Evolutionary conservation across 352 stramenopile species (phyloP).

Genomic region (Elongisporangium undulatum): DNA sequence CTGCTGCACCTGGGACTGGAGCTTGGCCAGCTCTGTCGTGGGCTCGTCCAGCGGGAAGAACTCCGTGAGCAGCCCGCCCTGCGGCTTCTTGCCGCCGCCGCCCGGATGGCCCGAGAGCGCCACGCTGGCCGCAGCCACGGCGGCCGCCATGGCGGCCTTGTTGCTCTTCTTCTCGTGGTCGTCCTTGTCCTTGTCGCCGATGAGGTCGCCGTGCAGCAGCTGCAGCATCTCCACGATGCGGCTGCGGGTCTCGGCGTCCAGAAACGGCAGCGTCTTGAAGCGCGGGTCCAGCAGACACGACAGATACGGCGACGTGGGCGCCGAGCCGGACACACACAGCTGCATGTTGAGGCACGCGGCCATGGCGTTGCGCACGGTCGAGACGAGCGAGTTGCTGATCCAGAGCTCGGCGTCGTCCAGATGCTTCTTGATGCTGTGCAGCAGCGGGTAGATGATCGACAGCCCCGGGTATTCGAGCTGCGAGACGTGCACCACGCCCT

Average conservation of each 20-base stretch:
- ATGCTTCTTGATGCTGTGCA: slow-evolving; percentile 73
- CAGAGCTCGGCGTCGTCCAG: slow-evolving; percentile 54
- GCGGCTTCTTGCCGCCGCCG: slow-evolving; percentile 13
- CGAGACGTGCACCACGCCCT: slow-evolving; percentile 60
- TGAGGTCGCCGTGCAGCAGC: slow-evolving; percentile 36
- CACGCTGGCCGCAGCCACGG: neutral
- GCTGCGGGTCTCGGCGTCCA: slow-evolving; percentile 45
- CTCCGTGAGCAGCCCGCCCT: slow-evolving; percentile 36
- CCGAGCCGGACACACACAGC: slow-evolving; percentile 42
- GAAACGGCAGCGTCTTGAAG: slow-evolving; percentile 71
- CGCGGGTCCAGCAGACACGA: slow-evolving; percentile 65
- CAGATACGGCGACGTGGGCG: slow-evolving; percentile 49
- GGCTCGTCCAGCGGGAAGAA: slow-evolving; percentile 63
- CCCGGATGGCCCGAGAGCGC: neutral
- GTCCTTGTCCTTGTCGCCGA: slow-evolving; percentile 32
- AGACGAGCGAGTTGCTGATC: slow-evolving; percentile 58
- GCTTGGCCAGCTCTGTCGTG: slow-evolving; percentile 45
- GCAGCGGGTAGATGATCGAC: slow-evolving; percentile 62
- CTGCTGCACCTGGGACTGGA: slow-evolving; percentile 62
- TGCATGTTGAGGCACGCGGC: slow-evolving; percentile 37
- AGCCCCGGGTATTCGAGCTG: slow-evolving; percentile 61
- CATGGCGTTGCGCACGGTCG: slow-evolving; percentile 57
- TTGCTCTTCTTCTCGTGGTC: slow-evolving; percentile 18
- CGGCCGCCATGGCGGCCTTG: slow-evolving; percentile 11
- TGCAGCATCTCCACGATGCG: slow-evolving; percentile 49